Conservation (phyloP, 176 grass and related monocot genomes). For the Musa acuminata region DNA sequence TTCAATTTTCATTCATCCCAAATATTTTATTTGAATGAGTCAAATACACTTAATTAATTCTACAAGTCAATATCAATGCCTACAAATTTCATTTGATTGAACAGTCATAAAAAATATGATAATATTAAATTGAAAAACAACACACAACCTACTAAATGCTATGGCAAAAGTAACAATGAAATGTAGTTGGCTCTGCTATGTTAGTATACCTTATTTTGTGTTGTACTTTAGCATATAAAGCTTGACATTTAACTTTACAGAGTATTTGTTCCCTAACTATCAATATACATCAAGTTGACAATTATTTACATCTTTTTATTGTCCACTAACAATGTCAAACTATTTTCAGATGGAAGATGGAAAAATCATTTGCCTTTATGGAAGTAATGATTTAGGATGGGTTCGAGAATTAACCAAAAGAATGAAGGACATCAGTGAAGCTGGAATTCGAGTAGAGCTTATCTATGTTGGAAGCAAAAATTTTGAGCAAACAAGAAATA, state of each 20-base stretch:
- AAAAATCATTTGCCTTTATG: constrained; percentile 13
- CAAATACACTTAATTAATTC: too few species aligned
- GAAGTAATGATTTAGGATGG: constrained; percentile 17
- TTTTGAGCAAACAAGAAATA: not conserved
- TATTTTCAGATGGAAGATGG: constrained; percentile 19
- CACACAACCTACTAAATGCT: too few species aligned
- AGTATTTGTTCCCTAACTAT: not conserved
- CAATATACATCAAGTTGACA: not conserved
- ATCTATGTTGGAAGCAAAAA: constrained; percentile 14
- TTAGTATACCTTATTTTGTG: too few species aligned
- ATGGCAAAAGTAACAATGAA: too few species aligned
- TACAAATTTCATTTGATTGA: not conserved
- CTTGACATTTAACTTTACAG: not conserved
- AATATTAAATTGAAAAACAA: too few species aligned
- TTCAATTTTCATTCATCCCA: too few species aligned
- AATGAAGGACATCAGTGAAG: constrained; percentile 10
- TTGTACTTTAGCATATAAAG: not conserved
- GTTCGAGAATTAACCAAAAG: constrained; percentile 3
- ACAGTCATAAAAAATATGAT: not conserved
- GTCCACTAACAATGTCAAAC: not conserved
- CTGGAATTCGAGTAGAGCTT: constrained; percentile 10
- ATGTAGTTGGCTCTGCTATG: too few species aligned
- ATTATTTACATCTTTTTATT: not conserved
- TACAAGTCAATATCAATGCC: too few species aligned
- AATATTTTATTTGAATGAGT: too few species aligned